phyloP scores from a whole-genome alignment of 2,329 filamentous ascomycete genomes.

The Zasmidium cellare region DNA sequence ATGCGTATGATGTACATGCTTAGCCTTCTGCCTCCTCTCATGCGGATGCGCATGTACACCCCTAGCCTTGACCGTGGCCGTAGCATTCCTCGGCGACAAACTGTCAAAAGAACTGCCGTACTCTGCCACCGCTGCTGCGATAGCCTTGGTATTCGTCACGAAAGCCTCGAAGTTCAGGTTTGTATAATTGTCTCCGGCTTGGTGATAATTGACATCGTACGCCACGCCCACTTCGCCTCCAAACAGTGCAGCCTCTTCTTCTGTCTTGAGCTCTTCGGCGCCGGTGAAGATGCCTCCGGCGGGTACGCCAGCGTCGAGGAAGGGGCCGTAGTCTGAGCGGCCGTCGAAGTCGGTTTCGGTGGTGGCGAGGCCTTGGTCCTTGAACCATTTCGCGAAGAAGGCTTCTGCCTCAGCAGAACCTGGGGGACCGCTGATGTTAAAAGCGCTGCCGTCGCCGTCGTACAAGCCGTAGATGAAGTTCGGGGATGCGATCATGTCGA shows the following conservation, averaged over 20 bases:
- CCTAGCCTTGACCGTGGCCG: neutral
- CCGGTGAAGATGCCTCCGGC: conserved; percentile 76
- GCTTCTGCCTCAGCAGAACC: conserved; percentile 70
- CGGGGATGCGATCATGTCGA: conserved; percentile 69
- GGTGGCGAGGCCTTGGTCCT: conserved; percentile 61
- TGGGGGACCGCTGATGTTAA: conserved; percentile 54
- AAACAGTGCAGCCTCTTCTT: conserved; percentile 64
- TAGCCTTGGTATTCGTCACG: conserved; percentile 57
- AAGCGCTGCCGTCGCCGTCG: conserved; percentile 58
- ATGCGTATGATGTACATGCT: conserved; percentile 2
- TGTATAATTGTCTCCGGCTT: conserved; percentile 51
- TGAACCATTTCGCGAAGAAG: conserved; percentile 69
- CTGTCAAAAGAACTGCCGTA: conserved; percentile 65
- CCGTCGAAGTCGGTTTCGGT: conserved; percentile 75
- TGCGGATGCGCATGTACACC: neutral
- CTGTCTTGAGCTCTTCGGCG: conserved; percentile 73
- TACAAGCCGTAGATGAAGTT: conserved; percentile 59
- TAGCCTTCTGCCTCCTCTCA: neutral
- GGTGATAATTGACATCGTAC: conserved; percentile 53
- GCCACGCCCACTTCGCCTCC: conserved; percentile 66
- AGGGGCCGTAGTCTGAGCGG: conserved; percentile 76
- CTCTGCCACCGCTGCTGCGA: conserved; percentile 69
- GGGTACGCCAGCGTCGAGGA: conserved; percentile 66
- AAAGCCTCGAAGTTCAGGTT: conserved; percentile 58
- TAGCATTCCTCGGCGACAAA: conserved; percentile 41